Base-by-base conservation (phyloP, 2,329 filamentous ascomycete species). In the Epicoccum sorghinum region DNA sequence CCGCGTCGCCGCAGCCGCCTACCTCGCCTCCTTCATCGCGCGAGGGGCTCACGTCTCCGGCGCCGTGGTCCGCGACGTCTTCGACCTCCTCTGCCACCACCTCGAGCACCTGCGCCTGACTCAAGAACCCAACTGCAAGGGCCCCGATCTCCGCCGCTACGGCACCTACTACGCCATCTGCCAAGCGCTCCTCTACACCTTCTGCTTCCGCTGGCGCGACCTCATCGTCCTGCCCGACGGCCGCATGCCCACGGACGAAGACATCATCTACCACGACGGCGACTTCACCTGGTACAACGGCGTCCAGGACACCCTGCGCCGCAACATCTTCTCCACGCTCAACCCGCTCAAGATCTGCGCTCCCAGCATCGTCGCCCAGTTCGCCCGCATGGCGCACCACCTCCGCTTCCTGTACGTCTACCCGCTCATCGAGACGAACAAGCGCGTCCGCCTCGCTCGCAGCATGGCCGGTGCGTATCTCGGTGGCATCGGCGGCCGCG, bases 121-220 rank as follows among this genome's bases (percentile, higher is more conserved):
- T 41, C 88, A 92, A 71, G 89, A 96, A 70, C 79, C 83, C 4
- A 79, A 82, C 27, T 96, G 92, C 71, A 87, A 86, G 13, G 92
- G 91, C 3, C 95, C 95, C 0, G 92, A 99, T 72, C 83, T 96
- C 52, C 87, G 88, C 58, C 87, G 89, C 41, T 96, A 93, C 70
- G 86, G 87, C 42, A 86, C 89, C 12, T 96, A 96, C 76, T 97
- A 97, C 73, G 87, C 90, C 14, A 86, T 92, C 42, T 86, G 89
- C n/a, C 93, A 97, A 74, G 92, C 92, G 1, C 81, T 96, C 3
- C 83, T 97, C 23, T 97, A 97, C 78, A 93, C 96, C 55, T 97
- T 96, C 77, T 99, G 95, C 79, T 99, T 99, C 80, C 88, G 95
- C 50, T 99, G 95, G 95, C 89, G 91, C 57, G 93, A 98, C 68